Evolutionary conservation across 2,329 filamentous ascomycete species (phyloP), one percentile per base, ranked within the genome.

Genomic region (Atkinsonella texensis): DNA sequence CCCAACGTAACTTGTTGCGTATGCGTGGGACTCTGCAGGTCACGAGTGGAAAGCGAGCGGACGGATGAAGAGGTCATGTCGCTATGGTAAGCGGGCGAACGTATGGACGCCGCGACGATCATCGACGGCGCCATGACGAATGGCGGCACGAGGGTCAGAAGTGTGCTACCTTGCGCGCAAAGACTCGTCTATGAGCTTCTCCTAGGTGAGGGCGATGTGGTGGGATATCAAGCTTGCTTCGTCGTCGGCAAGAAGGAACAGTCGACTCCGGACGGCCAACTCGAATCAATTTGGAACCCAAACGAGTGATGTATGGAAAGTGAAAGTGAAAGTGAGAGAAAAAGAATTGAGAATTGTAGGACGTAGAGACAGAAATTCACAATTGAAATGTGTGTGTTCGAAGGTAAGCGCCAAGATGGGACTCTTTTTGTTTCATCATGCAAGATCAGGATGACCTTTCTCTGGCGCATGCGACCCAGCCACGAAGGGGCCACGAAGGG

Each of bases 1-100:
- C 84, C 84, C 28, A 89, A 70, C 0, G 85, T 89, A 10, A 88
- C 75, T 50, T 75, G 74, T 60, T 89, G 85, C 2, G 85, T 85
- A 61, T 81, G 76, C 57, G 80, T 84, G 42, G 83, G 80, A 28
- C 72, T 72, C 52, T 69, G 61, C 11, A 87, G 70, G 49, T 75
- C 74, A 51, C 83, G 78, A 70, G 70, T 18, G 68, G 56, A 46
- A 81, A 65, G 46, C 18, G 46, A 41, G 41, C 44, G 38, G n/a
- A 44, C 4, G 28, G 23, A 50, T 6, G 35, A 32, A 23, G 42
- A n/a, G 31, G 45, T 32, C 18, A 44, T 38, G 31, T 59, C 49
- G 52, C 55, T 46, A 15, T 48, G 38, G 15, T 57, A 51, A 47
- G 39, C 44, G 23, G 48, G 18, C 15, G 47, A 39, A 12, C 12